phyloP scores from a whole-genome alignment of 306 rosid genomes.

The Cucurbita moschata region DNA sequence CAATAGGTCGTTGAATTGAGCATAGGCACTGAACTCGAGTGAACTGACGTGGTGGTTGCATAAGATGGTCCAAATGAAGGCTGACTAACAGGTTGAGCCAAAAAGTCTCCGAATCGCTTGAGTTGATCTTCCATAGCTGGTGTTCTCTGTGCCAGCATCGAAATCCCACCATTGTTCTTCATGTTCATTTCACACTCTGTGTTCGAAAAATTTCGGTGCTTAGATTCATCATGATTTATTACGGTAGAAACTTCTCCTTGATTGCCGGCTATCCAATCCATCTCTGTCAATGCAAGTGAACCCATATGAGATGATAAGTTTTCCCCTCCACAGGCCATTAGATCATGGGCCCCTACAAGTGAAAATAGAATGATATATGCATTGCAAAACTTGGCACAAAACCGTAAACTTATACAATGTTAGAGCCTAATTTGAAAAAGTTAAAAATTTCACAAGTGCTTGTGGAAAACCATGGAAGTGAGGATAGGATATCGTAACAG shows the following conservation, averaged over 20 bases:
- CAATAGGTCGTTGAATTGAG: slow-evolving; percentile 47
- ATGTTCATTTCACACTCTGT: slow-evolving; percentile 32
- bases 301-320: slow-evolving; percentile 71
- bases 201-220: slow-evolving; percentile 26
- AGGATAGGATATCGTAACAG: background rate
- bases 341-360: slow-evolving; percentile 74
- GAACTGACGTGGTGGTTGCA: slow-evolving; percentile 78
- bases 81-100: slow-evolving; percentile 60
- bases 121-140: slow-evolving; percentile 48
- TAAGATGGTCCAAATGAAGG: slow-evolving; percentile 66
- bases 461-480: background rate
- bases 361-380: slow-evolving; percentile 35
- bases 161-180: slow-evolving; percentile 39
- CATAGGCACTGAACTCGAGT: slow-evolving; percentile 80
- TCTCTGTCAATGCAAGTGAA: slow-evolving; percentile 97
- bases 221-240: slow-evolving; percentile 36
- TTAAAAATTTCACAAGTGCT: slow-evolving; percentile 6
- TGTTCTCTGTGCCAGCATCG: slow-evolving; percentile 43
- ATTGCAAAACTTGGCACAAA: slow-evolving; percentile 21
- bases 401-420: slow-evolving; percentile 14
- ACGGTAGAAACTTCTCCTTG: slow-evolving; percentile 42
- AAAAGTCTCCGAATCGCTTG: slow-evolving; percentile 54
- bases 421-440: slow-evolving; percentile 1
- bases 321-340: slow-evolving; percentile 67
- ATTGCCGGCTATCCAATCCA: slow-evolving; percentile 51